Conservation (phyloP, 2,329 filamentous ascomycete genomes). For the Pestalotiopsis fici region DNA sequence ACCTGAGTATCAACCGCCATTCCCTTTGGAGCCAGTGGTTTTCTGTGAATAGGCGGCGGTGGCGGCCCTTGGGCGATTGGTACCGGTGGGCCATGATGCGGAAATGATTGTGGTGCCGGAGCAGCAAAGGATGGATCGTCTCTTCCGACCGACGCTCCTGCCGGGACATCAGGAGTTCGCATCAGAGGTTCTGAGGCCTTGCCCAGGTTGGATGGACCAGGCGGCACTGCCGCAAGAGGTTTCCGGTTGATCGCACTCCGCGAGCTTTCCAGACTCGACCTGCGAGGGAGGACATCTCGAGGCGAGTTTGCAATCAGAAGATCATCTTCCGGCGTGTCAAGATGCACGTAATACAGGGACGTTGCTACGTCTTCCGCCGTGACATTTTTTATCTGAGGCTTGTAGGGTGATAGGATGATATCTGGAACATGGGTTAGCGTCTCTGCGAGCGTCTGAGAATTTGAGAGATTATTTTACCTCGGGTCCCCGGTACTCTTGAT, state of each 20-base stretch:
- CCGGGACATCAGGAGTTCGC: not conserved
- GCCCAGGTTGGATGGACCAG: not conserved
- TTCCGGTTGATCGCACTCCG: conserved; percentile 48
- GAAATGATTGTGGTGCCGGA: not conserved
- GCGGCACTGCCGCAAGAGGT: conserved; percentile 38
- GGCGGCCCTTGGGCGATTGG: not conserved
- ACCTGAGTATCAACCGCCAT: conserved; percentile 2
- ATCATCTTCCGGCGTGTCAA: conserved; percentile 64
- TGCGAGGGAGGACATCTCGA: conserved; percentile 11
- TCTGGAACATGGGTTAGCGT: conserved; percentile 50
- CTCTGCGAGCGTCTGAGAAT: conserved; percentile 11
- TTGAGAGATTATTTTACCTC: conserved; percentile 56
- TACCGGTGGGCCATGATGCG: not conserved
- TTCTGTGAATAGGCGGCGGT: not conserved
- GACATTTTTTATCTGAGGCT: conserved; percentile 85
- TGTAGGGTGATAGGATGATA: conserved; percentile 88
- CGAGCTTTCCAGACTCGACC: conserved; percentile 45
- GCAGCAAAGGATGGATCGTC: not conserved
- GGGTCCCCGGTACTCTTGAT: conserved; percentile 85
- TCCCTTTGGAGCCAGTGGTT: not conserved
- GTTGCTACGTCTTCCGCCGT: conserved; percentile 83
- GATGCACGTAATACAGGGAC: conserved; percentile 89
- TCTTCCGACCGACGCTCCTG: not conserved
- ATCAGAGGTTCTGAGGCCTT: conserved; percentile 7
- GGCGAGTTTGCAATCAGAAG: conserved; percentile 36